Base-by-base conservation (phyloP, 805 yeast species). In the Cyberlindnera maritima region DNA sequence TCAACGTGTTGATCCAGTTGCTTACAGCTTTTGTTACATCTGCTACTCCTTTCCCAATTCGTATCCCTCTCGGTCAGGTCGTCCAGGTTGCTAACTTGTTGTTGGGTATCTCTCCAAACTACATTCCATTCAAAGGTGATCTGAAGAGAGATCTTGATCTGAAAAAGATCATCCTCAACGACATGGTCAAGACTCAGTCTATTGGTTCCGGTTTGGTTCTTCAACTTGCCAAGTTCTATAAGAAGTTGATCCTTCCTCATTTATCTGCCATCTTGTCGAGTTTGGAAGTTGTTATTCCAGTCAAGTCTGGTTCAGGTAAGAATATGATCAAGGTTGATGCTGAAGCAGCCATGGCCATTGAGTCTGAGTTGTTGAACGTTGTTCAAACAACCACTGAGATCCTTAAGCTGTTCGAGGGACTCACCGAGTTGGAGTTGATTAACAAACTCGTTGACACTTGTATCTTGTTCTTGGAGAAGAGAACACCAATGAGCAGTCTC, bases 41-140 rank as follows among this genome's bases (percentile, higher is more conserved):
- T 8, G 75, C 79, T 21, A 80, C 89, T 1, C 79, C 76, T 35
- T 74, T 70, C 55, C 69, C 81, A 12, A 74, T 82, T 9, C 70
- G 74, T 50, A 72, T 86, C 8, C 94, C 95, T 3, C 52, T 88
- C 13, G 91, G 92, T 1, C 57, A 67, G 38, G 59, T 85, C 3
- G 59, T 84, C 5, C 60, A 70, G 9, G 49, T 83, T 41, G 68
- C 73, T 19, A 89, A 85, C 56, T 65, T 81, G 12, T 58, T 83
- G 14, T 64, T 79, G 48, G 72, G 82, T 15, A 63, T 88, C 48
- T 80, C 82, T 53, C 64, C 75, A 13, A 77, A 72, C 44, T 80
- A 78, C 50, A 64, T 81, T 32, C 72, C 81, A 2, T 71, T 83
- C 58, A 78, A 76, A 54, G 71, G 75, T 40, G 88, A 83, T 21